Evolutionary conservation across 495 filamentous ascomycete genomes (phyloP).

Genomic region (Trichocladium uniseriatum): DNA sequence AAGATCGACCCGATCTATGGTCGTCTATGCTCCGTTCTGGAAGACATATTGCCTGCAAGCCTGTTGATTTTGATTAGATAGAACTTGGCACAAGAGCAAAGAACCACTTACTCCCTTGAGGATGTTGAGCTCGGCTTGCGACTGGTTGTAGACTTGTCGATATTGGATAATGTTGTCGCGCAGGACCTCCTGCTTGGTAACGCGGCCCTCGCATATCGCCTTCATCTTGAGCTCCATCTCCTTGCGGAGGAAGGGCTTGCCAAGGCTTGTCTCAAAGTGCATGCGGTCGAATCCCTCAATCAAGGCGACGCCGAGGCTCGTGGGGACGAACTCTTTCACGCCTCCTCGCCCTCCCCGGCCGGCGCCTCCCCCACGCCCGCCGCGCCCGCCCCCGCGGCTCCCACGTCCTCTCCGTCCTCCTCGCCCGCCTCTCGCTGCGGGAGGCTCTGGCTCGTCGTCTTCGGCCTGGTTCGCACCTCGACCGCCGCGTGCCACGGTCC

Average conservation of each 20-base stretch:
- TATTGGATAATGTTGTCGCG: constrained; percentile 76
- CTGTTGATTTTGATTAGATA: constrained; percentile 26
- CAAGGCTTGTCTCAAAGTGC: constrained; percentile 78
- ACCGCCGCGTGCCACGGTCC: constrained; percentile 45
- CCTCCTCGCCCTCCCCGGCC: constrained; percentile 41
- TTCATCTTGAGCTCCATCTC: constrained; percentile 96
- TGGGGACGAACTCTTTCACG: constrained; percentile 82
- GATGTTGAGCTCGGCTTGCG: constrained; percentile 59
- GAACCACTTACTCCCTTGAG: constrained; percentile 60
- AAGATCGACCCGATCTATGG: neutral
- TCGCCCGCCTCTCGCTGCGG: constrained; percentile 28
- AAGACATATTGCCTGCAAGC: constrained; percentile 43
- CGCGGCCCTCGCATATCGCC: constrained; percentile 83
- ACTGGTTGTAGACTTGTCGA: constrained; percentile 69
- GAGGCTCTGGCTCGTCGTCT: constrained; percentile 26
- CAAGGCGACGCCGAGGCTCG: constrained; percentile 77
- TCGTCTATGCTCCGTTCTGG: constrained; percentile 12
- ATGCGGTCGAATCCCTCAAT: constrained; percentile 91
- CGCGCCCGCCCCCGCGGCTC: constrained; percentile 37
- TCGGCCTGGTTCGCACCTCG: constrained; percentile 21
- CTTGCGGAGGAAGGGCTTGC: constrained; percentile 95
- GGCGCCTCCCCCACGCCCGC: constrained; percentile 34
- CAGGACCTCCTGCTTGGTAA: constrained; percentile 62
- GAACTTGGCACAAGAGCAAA: neutral
- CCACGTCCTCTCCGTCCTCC: constrained; percentile 35